Conservation (phyloP, 345 rosid genomes). For the Populus euphratica region DNA sequence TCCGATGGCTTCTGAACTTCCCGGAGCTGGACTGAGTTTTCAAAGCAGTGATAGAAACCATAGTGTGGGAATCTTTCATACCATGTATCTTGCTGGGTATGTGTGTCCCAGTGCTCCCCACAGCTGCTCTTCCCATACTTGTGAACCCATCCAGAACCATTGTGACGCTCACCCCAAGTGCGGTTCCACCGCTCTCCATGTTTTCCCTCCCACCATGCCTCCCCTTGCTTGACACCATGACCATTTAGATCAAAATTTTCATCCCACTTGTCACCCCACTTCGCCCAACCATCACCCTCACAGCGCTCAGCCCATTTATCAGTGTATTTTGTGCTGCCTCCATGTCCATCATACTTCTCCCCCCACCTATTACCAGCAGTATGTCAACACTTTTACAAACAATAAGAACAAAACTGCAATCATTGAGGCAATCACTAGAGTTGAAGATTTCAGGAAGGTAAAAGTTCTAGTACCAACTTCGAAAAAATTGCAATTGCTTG, state of each 20-base stretch:
- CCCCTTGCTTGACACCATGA: constrained; percentile 96
- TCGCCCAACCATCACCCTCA: constrained; percentile 80
- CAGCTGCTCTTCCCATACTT: constrained; percentile 94
- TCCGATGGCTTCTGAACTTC: constrained; percentile 69
- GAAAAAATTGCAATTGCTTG: too few relatives aligned
- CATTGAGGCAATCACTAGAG: neutral
- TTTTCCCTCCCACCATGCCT: constrained; percentile 93
- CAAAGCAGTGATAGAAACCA: constrained; percentile 87
- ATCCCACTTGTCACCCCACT: constrained; percentile 99
- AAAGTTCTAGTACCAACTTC: too few relatives aligned
- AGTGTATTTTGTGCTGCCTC: constrained; percentile 82
- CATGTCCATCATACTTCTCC: constrained; percentile 81
- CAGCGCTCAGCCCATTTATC: constrained; percentile 96
- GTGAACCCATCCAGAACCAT: constrained; percentile 92
- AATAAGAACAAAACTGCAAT: neutral
- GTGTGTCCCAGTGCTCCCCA: constrained; percentile 96
- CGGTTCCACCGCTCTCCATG: constrained; percentile 84
- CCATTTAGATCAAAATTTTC: constrained; percentile 66
- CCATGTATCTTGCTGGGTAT: constrained; percentile 74
- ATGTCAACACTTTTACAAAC: neutral
- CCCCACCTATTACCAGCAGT: constrained; percentile 64
- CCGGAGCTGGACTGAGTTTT: constrained; percentile 78
- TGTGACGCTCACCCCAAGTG: constrained; percentile 89
- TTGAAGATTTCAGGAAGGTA: too few relatives aligned
- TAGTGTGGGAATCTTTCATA: constrained; percentile 92